These are phyloP conservation scores for Amaranthus tricolor DNA, from an alignment of 179 eudicot species.

Conservation along the genomic window DNA sequence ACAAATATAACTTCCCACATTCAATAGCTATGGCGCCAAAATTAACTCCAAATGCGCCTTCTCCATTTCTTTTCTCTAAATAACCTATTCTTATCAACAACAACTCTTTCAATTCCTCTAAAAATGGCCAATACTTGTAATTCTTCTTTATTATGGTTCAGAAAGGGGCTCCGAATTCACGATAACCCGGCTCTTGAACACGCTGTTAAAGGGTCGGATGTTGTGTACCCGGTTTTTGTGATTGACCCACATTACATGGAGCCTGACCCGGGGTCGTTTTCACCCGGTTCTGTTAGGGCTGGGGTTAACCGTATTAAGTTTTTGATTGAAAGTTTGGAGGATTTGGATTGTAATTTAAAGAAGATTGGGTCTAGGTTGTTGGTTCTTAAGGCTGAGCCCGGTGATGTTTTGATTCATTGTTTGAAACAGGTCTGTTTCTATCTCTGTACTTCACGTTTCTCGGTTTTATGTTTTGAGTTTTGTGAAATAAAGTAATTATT, in stretches of 20 bases:
- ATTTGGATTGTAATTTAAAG: slow-evolving; percentile 54
- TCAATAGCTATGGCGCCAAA: slow-evolving; percentile 19
- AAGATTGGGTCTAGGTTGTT: slow-evolving; percentile 67
- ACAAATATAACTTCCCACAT: background rate
- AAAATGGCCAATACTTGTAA: slow-evolving; percentile 29
- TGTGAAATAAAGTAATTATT: too few species aligned
- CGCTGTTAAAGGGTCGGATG: slow-evolving; percentile 46
- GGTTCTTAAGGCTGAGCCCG: slow-evolving; percentile 76
- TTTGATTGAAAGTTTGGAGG: slow-evolving; percentile 69
- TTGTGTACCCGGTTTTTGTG: slow-evolving; percentile 71
- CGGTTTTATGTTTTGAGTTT: background rate
- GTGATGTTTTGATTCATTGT: slow-evolving; percentile 52
- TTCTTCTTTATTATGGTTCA: slow-evolving; percentile 72
- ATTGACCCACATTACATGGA: slow-evolving; percentile 91
- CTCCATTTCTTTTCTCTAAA: slow-evolving; percentile 18
- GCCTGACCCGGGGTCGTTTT: slow-evolving; percentile 63
- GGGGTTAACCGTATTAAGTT: slow-evolving; percentile 79
- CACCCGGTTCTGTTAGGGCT: slow-evolving; percentile 66
- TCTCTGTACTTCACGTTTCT: background rate
- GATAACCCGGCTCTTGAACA: slow-evolving; percentile 81
- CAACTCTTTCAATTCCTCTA: background rate
- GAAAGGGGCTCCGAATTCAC: slow-evolving; percentile 86
- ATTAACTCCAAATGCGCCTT: slow-evolving; percentile 12
- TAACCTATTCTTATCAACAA: background rate
- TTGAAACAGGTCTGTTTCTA: slow-evolving; percentile 51